Conservation (phyloP, 257 asterid species). For the Agastache rugosa region DNA sequence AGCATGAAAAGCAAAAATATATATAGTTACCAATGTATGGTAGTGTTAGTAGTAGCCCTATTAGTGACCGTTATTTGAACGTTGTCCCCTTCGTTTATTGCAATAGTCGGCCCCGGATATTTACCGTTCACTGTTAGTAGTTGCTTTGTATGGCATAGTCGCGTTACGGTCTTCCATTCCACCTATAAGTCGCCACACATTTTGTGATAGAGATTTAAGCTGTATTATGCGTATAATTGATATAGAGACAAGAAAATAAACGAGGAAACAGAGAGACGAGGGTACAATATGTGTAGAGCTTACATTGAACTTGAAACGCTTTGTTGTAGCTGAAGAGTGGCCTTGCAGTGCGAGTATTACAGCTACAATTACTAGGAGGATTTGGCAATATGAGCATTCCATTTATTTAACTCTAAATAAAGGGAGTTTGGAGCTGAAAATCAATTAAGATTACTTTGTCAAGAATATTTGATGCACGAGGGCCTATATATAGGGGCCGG, state of each 20-base stretch:
- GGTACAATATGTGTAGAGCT: constrained; percentile 13
- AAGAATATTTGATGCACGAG: neutral
- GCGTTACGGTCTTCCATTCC: constrained; percentile 52
- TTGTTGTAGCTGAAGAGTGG: constrained; percentile 41
- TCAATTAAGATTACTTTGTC: neutral
- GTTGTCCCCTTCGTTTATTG: constrained; percentile 63
- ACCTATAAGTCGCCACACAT: constrained; percentile 39
- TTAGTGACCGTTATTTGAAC: constrained; percentile 59
- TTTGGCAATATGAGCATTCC: constrained; percentile 35
- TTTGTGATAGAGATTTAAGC: neutral
- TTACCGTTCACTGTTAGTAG: constrained; percentile 53
- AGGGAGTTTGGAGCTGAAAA: neutral
- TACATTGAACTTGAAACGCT: constrained; percentile 53
- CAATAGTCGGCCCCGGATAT: constrained; percentile 67
- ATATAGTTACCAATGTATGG: constrained; percentile 14
- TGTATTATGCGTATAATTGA: too few relatives aligned
- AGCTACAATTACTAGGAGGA: constrained; percentile 26
- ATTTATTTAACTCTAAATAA: constrained; percentile 29
- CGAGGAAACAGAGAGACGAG: too few relatives aligned
- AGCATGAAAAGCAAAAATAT: too few relatives aligned
- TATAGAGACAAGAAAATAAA: too few relatives aligned
- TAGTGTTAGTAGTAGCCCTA: constrained; percentile 53
- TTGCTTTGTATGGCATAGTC: constrained; percentile 52
- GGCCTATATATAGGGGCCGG: neutral
- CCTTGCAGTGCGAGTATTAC: constrained; percentile 27